Percentiles rank a stretch among this genome's conserved stretches.
These are phyloP conservation scores for Veloboletus limbatus DNA, from an alignment of 1,284 basidiomycete species.

Conservation along the genomic window DNA sequence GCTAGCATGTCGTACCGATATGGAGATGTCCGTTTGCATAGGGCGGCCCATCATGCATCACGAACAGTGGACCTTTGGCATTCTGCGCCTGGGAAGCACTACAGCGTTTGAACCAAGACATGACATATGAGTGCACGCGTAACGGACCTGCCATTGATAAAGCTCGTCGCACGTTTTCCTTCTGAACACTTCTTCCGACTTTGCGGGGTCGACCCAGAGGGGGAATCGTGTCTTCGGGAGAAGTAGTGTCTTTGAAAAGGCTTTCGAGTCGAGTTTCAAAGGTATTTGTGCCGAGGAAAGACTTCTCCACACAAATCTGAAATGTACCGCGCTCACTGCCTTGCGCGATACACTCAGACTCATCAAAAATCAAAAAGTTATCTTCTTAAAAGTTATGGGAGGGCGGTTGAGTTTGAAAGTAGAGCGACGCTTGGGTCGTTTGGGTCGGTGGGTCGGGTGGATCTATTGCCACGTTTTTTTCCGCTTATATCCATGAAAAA, in stretches of 20 bases:
- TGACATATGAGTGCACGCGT: not conserved
- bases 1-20: slow-evolving; percentile 62
- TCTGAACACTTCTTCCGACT: slow-evolving; percentile 61
- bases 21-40: slow-evolving; percentile 97
- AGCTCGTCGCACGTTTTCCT: slow-evolving; percentile 71
- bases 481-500: too few relatives aligned
- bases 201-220: slow-evolving; percentile 68
- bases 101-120: slow-evolving; percentile 6
- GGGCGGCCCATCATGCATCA: slow-evolving; percentile 95
- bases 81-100: slow-evolving; percentile 53
- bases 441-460: too few relatives aligned
- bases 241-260: slow-evolving; percentile 68
- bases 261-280: slow-evolving; percentile 21
- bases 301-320: slow-evolving; percentile 12
- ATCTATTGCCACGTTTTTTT: too few relatives aligned
- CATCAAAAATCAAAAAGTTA: too few relatives aligned
- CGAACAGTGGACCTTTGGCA: slow-evolving; percentile 66
- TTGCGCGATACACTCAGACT: slow-evolving; percentile 18
- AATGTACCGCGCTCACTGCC: slow-evolving; percentile 9
- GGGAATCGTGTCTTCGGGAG: slow-evolving; percentile 86
- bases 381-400: too few relatives aligned
- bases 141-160: slow-evolving; percentile 84
- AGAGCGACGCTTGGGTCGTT: too few relatives aligned
- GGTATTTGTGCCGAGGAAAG: slow-evolving; percentile 13
- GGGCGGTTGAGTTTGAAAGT: too few relatives aligned